phyloP scores from a whole-genome alignment of 2,329 filamentous ascomycete species.

The Westerdykella sp. region DNA sequence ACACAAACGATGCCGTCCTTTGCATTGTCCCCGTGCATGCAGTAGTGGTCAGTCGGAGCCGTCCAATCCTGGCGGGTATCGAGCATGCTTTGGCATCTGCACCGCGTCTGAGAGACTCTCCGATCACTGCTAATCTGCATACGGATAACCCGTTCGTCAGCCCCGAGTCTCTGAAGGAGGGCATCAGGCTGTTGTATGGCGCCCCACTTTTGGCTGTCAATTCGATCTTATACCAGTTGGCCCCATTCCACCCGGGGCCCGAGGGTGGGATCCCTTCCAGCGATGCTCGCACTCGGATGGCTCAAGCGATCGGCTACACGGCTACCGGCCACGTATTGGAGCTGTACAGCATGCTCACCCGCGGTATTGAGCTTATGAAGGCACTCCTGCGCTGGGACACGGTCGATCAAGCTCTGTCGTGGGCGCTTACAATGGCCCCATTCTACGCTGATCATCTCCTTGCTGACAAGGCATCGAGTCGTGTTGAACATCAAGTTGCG shows the following conservation, averaged over 20 bases:
- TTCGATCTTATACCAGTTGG: conserved; percentile 25
- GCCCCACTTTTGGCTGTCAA: conserved; percentile 24
- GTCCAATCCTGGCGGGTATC: conserved; percentile 27
- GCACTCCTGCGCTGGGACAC: conserved; percentile 58
- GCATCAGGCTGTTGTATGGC: conserved; percentile 34
- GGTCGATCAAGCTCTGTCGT: conserved; percentile 49
- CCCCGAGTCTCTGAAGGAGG: conserved; percentile 28
- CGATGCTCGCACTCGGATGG: conserved; percentile 33
- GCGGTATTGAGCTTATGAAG: conserved; percentile 55
- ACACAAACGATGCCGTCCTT: conserved; percentile 20
- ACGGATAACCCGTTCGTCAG: conserved; percentile 24
- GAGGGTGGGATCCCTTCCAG: conserved; percentile 17
- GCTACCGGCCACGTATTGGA: conserved; percentile 56
- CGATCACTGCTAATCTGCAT: conserved; percentile 22
- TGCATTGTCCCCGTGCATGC: conserved; percentile 32
- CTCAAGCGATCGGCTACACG: conserved; percentile 52
- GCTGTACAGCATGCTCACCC: conserved; percentile 50
- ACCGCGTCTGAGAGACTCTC: conserved; percentile 20
- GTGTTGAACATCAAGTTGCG: not conserved
- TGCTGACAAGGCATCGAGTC: conserved; percentile 48
- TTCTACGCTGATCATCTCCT: conserved; percentile 38
- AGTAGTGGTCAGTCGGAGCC: conserved; percentile 32
- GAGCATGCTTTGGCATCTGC: conserved; percentile 14
- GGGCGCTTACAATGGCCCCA: not conserved
- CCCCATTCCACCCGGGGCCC: conserved; percentile 19